A percentile compares a stretch with the other conserved stretches of the same genome.
These are phyloP conservation scores for Zoysia japonica DNA, from an alignment of 176 grass and related monocot species.

Conservation along the genomic window DNA sequence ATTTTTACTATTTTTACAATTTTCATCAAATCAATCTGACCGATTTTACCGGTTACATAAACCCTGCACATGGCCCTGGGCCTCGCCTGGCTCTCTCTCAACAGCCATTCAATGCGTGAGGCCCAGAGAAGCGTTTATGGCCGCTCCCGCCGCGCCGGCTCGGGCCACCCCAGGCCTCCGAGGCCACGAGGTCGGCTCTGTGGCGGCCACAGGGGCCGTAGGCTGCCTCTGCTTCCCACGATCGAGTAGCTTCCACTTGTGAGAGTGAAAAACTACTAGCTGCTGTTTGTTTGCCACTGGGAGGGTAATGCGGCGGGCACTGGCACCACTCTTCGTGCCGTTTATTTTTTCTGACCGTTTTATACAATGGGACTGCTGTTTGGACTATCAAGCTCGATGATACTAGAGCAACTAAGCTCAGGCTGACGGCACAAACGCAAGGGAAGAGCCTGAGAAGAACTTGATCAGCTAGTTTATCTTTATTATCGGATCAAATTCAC, in stretches of 20 bases:
- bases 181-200: conserved; percentile 2
- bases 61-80: too few relatives aligned
- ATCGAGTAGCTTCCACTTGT: neutral
- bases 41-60: too few relatives aligned
- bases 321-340: neutral
- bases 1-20: too few relatives aligned
- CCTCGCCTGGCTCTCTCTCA: neutral
- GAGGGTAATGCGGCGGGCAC: neutral
- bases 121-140: conserved; percentile 38
- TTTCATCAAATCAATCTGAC: too few relatives aligned
- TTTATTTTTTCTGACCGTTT: neutral
- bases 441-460: too few relatives aligned
- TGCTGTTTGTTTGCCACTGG: neutral
- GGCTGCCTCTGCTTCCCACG: too few relatives aligned
- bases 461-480: too few relatives aligned
- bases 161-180: neutral
- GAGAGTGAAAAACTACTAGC: neutral
- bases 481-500: too few relatives aligned
- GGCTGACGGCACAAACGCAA: too few relatives aligned
- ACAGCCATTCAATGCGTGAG: conserved; percentile 31
- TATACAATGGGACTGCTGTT: neutral
- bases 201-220: too few relatives aligned
- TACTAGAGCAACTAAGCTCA: too few relatives aligned
- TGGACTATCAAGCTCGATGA: neutral
- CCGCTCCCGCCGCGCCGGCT: neutral